phyloP scores from a whole-genome alignment of 176 grass and related monocot species.

The Stipa capillata region DNA sequence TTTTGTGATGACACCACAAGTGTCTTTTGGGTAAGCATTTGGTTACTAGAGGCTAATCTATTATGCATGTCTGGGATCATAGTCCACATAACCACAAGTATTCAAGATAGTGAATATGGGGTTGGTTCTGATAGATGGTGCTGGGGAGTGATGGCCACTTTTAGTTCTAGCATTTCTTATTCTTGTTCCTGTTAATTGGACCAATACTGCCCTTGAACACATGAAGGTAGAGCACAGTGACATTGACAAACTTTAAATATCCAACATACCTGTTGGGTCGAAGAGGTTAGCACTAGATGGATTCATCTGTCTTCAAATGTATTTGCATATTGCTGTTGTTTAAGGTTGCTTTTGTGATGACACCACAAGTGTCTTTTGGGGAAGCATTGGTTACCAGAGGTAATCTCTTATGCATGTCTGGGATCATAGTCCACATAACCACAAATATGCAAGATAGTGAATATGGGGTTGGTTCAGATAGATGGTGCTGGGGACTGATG shows the following conservation, averaged over 20 bases:
- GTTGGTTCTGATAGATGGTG: background rate
- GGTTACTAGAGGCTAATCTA: background rate
- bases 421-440: background rate
- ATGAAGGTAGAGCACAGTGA: slow-evolving; percentile 37
- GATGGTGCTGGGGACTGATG: background rate
- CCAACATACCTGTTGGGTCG: slow-evolving; percentile 76
- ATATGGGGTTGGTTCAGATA: slow-evolving; percentile 1
- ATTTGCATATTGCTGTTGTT: background rate
- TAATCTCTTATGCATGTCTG: background rate
- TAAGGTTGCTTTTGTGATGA: background rate
- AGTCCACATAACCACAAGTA: background rate
- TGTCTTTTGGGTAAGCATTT: too few species aligned
- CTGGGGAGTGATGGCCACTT: background rate
- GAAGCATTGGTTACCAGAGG: too few species aligned
- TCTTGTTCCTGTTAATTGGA: slow-evolving; percentile 98
- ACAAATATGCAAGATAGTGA: background rate
- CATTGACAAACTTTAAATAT: slow-evolving; percentile 92
- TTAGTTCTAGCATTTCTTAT: slow-evolving; percentile 75
- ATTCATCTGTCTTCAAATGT: background rate
- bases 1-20: background rate
- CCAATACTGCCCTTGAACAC: slow-evolving; percentile 55
- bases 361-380: background rate
- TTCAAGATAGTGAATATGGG: background rate
- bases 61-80: background rate
- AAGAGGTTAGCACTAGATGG: slow-evolving; percentile 46